Percentiles rank a stretch among this genome's conserved stretches.
phyloP scores from a whole-genome alignment of 495 filamentous ascomycete species.

The Hypoxylon cercidicola region DNA sequence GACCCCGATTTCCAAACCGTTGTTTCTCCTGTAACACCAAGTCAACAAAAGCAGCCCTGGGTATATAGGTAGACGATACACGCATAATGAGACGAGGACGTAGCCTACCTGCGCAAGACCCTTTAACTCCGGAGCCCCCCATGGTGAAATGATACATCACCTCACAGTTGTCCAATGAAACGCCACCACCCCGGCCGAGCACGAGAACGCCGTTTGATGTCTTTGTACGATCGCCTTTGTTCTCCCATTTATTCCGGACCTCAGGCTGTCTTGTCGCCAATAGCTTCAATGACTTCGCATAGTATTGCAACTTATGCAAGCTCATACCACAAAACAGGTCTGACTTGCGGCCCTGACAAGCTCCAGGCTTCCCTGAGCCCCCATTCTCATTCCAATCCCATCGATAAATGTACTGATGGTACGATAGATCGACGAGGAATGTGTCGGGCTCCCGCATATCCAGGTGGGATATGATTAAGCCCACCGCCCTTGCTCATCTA shows the following conservation, averaged over 20 bases:
- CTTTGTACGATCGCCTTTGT: slow-evolving; percentile 2
- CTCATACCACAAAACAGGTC: not conserved
- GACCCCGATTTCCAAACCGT: not conserved
- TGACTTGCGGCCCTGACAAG: not conserved
- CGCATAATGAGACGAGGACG: not conserved
- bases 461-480: not conserved
- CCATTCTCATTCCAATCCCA: slow-evolving; percentile 9
- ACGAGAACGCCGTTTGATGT: not conserved
- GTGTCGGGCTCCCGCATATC: too few relatives aligned
- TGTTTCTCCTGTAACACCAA: slow-evolving; percentile 9
- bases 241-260: not conserved
- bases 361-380: not conserved
- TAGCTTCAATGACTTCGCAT: not conserved
- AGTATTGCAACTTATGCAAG: too few relatives aligned
- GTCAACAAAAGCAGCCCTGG: slow-evolving; percentile 12
- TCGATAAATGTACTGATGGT: not conserved
- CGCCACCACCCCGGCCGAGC: not conserved
- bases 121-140: slow-evolving; percentile 28
- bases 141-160: not conserved
- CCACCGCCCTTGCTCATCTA: slow-evolving; percentile 29
- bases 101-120: slow-evolving; percentile 26
- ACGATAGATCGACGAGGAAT: too few relatives aligned
- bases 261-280: not conserved
- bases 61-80: not conserved
- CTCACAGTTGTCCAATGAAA: not conserved